phyloP scores from a whole-genome alignment of 2,329 filamentous ascomycete species.

The Ceratocystis destructans region DNA sequence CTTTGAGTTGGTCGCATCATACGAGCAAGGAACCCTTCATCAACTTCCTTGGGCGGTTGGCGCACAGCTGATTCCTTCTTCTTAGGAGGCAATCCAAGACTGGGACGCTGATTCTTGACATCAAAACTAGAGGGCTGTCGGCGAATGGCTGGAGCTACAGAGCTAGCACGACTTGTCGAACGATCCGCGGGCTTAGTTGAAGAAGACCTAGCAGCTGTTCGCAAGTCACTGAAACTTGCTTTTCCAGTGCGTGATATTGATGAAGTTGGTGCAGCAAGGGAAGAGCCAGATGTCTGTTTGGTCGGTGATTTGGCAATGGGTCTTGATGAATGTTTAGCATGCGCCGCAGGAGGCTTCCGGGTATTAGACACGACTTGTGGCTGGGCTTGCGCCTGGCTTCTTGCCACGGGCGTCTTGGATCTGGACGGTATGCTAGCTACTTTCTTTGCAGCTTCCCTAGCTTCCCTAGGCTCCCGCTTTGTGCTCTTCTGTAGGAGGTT shows the following conservation, averaged over 20 bases:
- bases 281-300: conserved; percentile 50
- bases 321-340: conserved; percentile 27
- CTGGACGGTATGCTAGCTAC: background rate
- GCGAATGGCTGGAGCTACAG: conserved; percentile 26
- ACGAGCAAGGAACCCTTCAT: conserved; percentile 61
- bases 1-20: conserved; percentile 68
- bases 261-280: conserved; percentile 51
- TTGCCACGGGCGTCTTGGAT: conserved; percentile 23
- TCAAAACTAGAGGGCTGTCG: conserved; percentile 33
- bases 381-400: conserved; percentile 22
- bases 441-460: background rate
- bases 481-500: background rate
- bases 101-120: conserved; percentile 33
- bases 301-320: conserved; percentile 49
- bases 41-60: conserved; percentile 42
- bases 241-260: conserved; percentile 13
- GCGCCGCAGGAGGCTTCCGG: conserved; percentile 34
- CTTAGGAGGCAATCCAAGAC: conserved; percentile 46
- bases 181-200: conserved; percentile 28
- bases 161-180: conserved; percentile 35
- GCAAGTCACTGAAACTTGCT: conserved; percentile 22
- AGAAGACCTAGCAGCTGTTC: conserved; percentile 26
- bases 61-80: conserved; percentile 34
- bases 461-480: background rate
- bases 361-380: conserved; percentile 26